Evolutionary conservation across 2,329 filamentous ascomycete genomes (phyloP).

Genomic region (Sporothrix euskadiensis): DNA sequence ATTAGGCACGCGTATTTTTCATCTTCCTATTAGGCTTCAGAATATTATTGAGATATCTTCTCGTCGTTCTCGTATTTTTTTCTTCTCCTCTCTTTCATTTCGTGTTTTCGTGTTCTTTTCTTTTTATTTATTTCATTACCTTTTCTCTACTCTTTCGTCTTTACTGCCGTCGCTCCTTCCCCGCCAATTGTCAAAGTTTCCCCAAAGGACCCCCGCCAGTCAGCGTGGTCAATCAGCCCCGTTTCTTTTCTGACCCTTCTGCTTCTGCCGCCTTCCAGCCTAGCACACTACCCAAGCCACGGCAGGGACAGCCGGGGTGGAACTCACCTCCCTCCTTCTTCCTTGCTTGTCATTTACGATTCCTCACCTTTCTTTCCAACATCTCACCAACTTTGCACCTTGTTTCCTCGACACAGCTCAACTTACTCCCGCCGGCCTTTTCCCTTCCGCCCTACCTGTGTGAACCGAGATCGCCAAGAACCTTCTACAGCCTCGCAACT

Average conservation of each 20-base stretch:
- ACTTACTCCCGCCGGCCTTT: not conserved
- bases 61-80: not conserved
- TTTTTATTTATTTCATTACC: not conserved
- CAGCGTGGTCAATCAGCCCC: slow-evolving; percentile 24
- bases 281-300: not conserved
- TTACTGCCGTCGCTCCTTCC: not conserved
- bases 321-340: not conserved
- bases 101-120: not conserved
- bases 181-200: not conserved
- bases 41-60: not conserved
- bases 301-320: slow-evolving; percentile 14
- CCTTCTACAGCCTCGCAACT: not conserved
- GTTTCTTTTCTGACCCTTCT: not conserved
- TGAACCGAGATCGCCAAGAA: not conserved
- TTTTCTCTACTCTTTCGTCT: not conserved
- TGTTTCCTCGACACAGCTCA: not conserved
- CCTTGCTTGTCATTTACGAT: not conserved
- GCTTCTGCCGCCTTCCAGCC: not conserved
- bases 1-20: not conserved
- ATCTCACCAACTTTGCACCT: not conserved
- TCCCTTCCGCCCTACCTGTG: not conserved
- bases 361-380: slow-evolving; percentile 11
- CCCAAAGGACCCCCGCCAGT: slow-evolving; percentile 15
- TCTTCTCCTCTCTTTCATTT: not conserved
- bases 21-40: not conserved